These are phyloP conservation scores for Wickerhamomyces chaumierensis DNA, from an alignment of 805 yeast genomes.

Conservation along the genomic window DNA sequence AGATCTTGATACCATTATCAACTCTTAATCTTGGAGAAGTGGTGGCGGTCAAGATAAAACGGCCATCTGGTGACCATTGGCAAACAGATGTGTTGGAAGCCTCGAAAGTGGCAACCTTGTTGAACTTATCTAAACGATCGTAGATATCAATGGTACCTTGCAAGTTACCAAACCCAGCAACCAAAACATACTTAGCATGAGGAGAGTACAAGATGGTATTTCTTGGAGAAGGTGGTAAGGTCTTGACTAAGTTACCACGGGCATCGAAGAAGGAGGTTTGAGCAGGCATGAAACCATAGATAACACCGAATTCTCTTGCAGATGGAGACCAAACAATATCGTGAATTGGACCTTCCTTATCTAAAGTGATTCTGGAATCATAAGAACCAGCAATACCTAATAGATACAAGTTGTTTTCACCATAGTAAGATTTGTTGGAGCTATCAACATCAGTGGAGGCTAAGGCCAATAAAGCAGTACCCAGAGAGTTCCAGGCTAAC, in stretches of 20 bases:
- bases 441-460: conserved; percentile 95
- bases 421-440: conserved; percentile 88
- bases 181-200: conserved; percentile 79
- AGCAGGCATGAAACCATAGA: conserved; percentile 96
- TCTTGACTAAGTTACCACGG: conserved; percentile 77
- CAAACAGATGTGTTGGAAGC: conserved; percentile 95
- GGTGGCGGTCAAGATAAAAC: conserved; percentile 87
- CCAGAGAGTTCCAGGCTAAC: conserved; percentile 87
- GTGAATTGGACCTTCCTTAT: conserved; percentile 93
- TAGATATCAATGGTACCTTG: conserved; percentile 94
- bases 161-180: conserved; percentile 96
- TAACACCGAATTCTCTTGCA: conserved; percentile 93
- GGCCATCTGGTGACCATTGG: conserved; percentile 97
- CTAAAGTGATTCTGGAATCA: conserved; percentile 78
- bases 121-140: conserved; percentile 81
- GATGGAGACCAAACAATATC: conserved; percentile 97
- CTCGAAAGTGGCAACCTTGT: conserved; percentile 68
- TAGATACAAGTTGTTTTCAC: conserved; percentile 86
- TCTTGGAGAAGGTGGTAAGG: conserved; percentile 78
- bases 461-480: conserved; percentile 86
- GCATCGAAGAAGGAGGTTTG: conserved; percentile 90
- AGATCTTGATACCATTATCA: conserved; percentile 86
- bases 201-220: conserved; percentile 90
- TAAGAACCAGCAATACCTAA: conserved; percentile 89
- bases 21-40: conserved; percentile 95